Evolutionary conservation across 2,329 filamentous ascomycete genomes (phyloP), one percentile per base, ranked within the genome.

Genomic region (Acarospora socialis): DNA sequence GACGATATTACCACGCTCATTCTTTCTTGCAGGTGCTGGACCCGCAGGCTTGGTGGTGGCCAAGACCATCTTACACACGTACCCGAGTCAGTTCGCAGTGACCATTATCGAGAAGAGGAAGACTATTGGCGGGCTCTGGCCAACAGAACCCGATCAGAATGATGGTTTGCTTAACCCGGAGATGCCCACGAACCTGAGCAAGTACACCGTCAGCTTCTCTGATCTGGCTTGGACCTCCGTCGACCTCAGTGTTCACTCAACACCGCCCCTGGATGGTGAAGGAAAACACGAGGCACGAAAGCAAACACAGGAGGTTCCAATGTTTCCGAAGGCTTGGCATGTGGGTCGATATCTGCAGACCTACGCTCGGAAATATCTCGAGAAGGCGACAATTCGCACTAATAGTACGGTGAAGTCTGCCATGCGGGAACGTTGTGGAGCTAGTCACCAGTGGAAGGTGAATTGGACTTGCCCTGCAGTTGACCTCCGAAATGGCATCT

Each of bases 161-260:
- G n/a, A n/a, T n/a, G n/a, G n/a, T n/a, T n/a, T n/a, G n/a, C n/a
- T n/a, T n/a, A n/a, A n/a, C n/a, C n/a, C n/a, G n/a, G n/a, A n/a
- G n/a, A n/a, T n/a, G n/a, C n/a, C n/a, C n/a, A n/a, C n/a, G n/a
- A n/a, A n/a, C n/a, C n/a, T n/a, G n/a, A n/a, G n/a, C n/a, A n/a
- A n/a, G n/a, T n/a, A n/a, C n/a, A 77, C 77, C 6, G 65, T 78
- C 32, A 79, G 80, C 63, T 61, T 70, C 10, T 70, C 70, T 3
- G 92, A 92, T 50, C 71, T 86, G 46, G 84, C 78, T 55, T 69
- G 68, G 27, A 81, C 83, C 52, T 82, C 80, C 0, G 73, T 90
- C 41, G 82, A 87, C 48, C 52, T 82, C 15, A 68, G 78, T 4
- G 92, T 81, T 81, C 61, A 67, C 3, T 55, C 54, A 4, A 57